These are phyloP conservation scores for Colletotrichum sublineola DNA, from an alignment of 2,329 filamentous ascomycete genomes.

Conservation along the genomic window DNA sequence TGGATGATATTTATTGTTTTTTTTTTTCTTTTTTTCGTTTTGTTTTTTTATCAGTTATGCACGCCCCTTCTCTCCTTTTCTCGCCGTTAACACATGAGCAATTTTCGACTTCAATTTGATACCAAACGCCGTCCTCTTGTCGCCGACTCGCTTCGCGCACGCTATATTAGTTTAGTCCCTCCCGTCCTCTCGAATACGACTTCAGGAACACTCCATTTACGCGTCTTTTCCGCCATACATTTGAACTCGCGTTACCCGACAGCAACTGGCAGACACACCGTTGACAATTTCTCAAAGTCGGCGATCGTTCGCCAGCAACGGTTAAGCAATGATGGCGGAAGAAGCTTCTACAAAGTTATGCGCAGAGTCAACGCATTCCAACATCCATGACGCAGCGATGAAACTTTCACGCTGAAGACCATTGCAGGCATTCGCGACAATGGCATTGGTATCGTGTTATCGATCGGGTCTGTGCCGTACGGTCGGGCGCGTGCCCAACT, in stretches of 20 bases:
- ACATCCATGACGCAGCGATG: background rate
- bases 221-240: background rate
- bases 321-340: background rate
- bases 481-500: conserved; percentile 13
- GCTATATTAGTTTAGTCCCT: conserved; percentile 34
- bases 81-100: conserved; percentile 36
- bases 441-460: conserved; percentile 1
- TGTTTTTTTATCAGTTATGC: conserved; percentile 28
- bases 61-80: conserved; percentile 35
- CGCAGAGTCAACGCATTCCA: background rate
- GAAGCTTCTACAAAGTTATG: background rate
- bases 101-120: conserved; percentile 40
- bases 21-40: conserved; percentile 31
- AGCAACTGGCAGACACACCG: background rate
- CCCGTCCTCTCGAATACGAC: conserved; percentile 37
- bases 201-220: conserved; percentile 10
- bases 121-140: conserved; percentile 37
- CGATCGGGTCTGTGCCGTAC: conserved; percentile 11
- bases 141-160: conserved; percentile 28
- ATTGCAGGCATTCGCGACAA: conserved; percentile 1
- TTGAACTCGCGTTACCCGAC: conserved; percentile 6
- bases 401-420: conserved; percentile 12
- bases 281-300: background rate
- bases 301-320: background rate
- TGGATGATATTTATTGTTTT: conserved; percentile 17